Conservation (phyloP, 2,329 filamentous ascomycete genomes). For the Exophiala sp. region DNA sequence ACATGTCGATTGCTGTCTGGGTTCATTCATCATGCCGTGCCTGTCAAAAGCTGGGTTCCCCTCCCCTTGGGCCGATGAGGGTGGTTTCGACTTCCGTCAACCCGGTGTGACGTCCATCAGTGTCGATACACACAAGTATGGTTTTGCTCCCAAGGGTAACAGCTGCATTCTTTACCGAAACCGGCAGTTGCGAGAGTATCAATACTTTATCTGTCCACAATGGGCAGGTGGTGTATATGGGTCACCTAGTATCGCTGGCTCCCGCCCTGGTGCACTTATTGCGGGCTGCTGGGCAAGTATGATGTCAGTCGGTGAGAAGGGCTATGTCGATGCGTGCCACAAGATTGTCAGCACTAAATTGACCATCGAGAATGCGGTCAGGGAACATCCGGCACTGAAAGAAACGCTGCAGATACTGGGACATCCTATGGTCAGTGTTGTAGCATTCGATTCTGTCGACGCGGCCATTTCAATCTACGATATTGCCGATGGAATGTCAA, state of each 20-base stretch:
- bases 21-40: constrained; percentile 90
- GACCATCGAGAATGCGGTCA: constrained; percentile 73
- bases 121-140: constrained; percentile 98
- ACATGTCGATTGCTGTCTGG: constrained; percentile 96
- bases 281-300: constrained; percentile 93
- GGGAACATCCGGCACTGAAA: constrained; percentile 63
- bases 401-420: constrained; percentile 77
- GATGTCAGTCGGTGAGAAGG: constrained; percentile 80
- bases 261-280: constrained; percentile 87
- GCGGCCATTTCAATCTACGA: constrained; percentile 83
- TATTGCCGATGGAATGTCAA: constrained; percentile 81
- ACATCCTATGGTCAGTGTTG: constrained; percentile 80
- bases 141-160: constrained; percentile 97
- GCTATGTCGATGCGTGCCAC: constrained; percentile 82
- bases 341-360: constrained; percentile 85
- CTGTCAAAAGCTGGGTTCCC: constrained; percentile 86
- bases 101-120: constrained; percentile 93
- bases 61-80: constrained; percentile 59
- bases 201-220: constrained; percentile 94
- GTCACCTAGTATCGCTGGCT: constrained; percentile 86
- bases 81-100: constrained; percentile 88
- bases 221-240: constrained; percentile 97
- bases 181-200: constrained; percentile 72
- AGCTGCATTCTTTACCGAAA: constrained; percentile 88
- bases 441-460: constrained; percentile 76